Evolutionary conservation across 805 yeast genomes (phyloP).

Genomic region (Kluyveromyces dobzhanskii): DNA sequence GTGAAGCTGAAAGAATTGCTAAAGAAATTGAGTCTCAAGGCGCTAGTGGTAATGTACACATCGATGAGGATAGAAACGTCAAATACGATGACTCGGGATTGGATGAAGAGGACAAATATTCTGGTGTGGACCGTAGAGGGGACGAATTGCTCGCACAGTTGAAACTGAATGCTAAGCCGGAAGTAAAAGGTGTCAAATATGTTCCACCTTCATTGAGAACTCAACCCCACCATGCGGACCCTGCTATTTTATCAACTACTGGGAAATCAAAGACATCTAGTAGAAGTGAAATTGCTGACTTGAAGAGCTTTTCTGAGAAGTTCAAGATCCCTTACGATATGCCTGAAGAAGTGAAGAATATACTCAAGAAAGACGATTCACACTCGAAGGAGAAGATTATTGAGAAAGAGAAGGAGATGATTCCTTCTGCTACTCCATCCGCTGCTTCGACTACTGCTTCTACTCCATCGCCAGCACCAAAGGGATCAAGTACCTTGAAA

Average conservation of each 20-base stretch:
- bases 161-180: constrained; percentile 23
- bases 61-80: constrained; percentile 88
- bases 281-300: constrained; percentile 44
- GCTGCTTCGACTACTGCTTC: background rate
- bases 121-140: constrained; percentile 69
- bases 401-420: constrained; percentile 32
- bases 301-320: constrained; percentile 71
- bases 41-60: constrained; percentile 59
- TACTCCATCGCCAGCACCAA: constrained; percentile 6
- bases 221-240: constrained; percentile 29
- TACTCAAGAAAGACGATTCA: constrained; percentile 43
- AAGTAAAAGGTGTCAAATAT: constrained; percentile 28
- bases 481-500: constrained; percentile 12
- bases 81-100: constrained; percentile 71
- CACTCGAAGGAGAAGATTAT: background rate
- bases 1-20: constrained; percentile 72
- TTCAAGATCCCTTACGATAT: constrained; percentile 61
- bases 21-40: constrained; percentile 69
- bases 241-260: constrained; percentile 28
- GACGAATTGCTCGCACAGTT: constrained; percentile 28
- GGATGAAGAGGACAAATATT: constrained; percentile 94
- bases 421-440: background rate
- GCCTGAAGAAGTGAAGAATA: constrained; percentile 36
- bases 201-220: constrained; percentile 28
- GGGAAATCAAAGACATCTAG: constrained; percentile 13